Base-by-base conservation (phyloP, 495 filamentous ascomycete species). In the Aspergillus biplanus region DNA sequence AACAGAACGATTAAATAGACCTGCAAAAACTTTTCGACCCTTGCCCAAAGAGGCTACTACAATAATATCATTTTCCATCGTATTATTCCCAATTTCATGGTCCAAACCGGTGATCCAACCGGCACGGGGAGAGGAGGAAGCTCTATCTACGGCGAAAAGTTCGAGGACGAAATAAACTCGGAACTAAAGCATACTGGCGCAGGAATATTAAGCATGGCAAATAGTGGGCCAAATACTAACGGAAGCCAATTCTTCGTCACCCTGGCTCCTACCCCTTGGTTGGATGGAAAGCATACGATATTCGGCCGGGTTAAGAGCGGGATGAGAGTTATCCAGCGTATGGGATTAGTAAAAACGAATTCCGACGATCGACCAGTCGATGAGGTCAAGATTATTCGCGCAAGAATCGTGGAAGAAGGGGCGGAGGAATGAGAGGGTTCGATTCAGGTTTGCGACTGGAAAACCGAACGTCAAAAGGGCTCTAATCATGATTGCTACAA, bases 281-380 rank as follows among this genome's bases (percentile, higher is more conserved):
- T 99, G 62, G 96, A 99, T 77, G 93, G 92, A 33, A 97, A 97
- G 75, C 95, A 99, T 76, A 97, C 95, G 6, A 97, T 99, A 67
- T 99, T 99, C 72, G 95, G 96, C 8, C 79, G 96, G 48, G 92
- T 99, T 31, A 95, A 92, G 77, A 86, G 76, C 60, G 95, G 95
- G 7, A 86, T 99, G 83, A 76, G 81, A 39, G 81, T 96, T 7
- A 90, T 99, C 47, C 87, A 92, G 80, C 82, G 93, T 57, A 92
- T 99, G 89, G 96, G 95, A 4, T 73, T 95, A 61, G 92, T 96
- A 44, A 95, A 91, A 82, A 97, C 92, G 3, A 92, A 86, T 16
- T 69, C 68, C 16, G 90, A 92, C 62, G 95, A 99, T 75, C 75
- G 89, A 68, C 95, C 95, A 4, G 69, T 84, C 50, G 91, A 94